Base-by-base conservation (phyloP, 2,329 filamentous ascomycete species). In the Microdochium bolleyi region DNA sequence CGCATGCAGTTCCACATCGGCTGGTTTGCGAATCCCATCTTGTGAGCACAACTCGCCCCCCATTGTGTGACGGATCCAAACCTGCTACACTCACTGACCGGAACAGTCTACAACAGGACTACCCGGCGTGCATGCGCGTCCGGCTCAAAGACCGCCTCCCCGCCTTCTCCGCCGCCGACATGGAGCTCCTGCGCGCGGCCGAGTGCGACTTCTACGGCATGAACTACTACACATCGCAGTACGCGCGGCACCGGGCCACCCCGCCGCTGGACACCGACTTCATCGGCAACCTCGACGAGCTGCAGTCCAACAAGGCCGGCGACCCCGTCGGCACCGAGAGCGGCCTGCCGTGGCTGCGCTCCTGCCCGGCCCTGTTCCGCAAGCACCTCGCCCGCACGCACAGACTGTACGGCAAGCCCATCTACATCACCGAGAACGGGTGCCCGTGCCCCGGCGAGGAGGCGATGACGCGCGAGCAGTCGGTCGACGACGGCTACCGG, bases 11-110 rank as follows among this genome's bases (percentile, higher is more conserved):
- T 71, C 22, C 63, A 68, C 49, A 67, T 72, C 3, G 69, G 66
- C 5, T 72, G 69, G 69, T 71, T 70, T 51, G 69, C 67, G 1
- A 64, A 71, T 48, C 69, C 69, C 10, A 66, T 72, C 7, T 71
- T 70, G 51, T 34, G 8, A 34, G 30, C 14, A 34, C 30, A 8
- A 34, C 14, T 14, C 14, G 8, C 30, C 30, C n/a, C n/a, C n/a
- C n/a, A n/a, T n/a, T n/a, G n/a, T n/a, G n/a, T n/a, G n/a, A n/a
- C n/a, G n/a, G n/a, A n/a, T n/a, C n/a, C n/a, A n/a, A n/a, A n/a
- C n/a, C n/a, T n/a, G n/a, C n/a, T n/a, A n/a, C n/a, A n/a, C n/a
- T n/a, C n/a, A n/a, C n/a, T n/a, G n/a, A n/a, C n/a, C n/a, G n/a
- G n/a, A 8, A 34, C 30, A 34, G 30, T 34, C 53, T 59, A 2